Percentiles rank a stretch among this genome's conserved stretches.
These are phyloP conservation scores for Penicillium alfredii DNA, from an alignment of 495 filamentous ascomycete species.

Conservation along the genomic window DNA sequence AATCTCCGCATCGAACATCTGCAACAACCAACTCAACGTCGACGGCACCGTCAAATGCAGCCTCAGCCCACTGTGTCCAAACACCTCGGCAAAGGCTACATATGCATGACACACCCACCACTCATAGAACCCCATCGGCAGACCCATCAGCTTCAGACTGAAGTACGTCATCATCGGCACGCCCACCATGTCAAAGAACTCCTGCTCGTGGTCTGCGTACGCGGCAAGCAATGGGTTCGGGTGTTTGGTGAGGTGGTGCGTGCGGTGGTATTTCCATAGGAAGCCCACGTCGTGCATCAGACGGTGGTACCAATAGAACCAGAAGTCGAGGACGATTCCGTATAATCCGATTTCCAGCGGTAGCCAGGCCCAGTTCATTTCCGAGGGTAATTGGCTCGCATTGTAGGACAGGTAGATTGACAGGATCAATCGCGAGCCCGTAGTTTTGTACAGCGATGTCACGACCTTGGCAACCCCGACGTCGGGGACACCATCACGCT, in stretches of 20 bases:
- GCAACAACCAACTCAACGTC: constrained; percentile 33
- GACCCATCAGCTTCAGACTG: constrained; percentile 25
- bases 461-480: constrained; percentile 27
- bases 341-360: constrained; percentile 36
- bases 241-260: constrained; percentile 41
- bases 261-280: constrained; percentile 40
- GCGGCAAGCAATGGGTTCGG: constrained; percentile 38
- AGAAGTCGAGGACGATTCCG: constrained; percentile 40
- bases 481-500: constrained; percentile 27
- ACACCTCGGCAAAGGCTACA: constrained; percentile 36
- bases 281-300: constrained; percentile 37
- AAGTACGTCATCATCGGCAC: constrained; percentile 34
- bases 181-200: constrained; percentile 41
- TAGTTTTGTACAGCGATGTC: constrained; percentile 27
- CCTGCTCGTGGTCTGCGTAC: constrained; percentile 40
- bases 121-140: constrained; percentile 40
- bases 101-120: constrained; percentile 43
- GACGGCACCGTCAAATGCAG: constrained; percentile 31
- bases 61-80: constrained; percentile 35
- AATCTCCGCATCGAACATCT: constrained; percentile 30
- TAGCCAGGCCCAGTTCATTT: constrained; percentile 47
- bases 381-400: constrained; percentile 12
- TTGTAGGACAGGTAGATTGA: constrained; percentile 24
- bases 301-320: constrained; percentile 43
- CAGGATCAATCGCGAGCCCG: constrained; percentile 26